A percentile compares a stretch with the other conserved stretches of the same genome.
Conservation (phyloP, 106 monocot species). For the Triglochin maritima region DNA sequence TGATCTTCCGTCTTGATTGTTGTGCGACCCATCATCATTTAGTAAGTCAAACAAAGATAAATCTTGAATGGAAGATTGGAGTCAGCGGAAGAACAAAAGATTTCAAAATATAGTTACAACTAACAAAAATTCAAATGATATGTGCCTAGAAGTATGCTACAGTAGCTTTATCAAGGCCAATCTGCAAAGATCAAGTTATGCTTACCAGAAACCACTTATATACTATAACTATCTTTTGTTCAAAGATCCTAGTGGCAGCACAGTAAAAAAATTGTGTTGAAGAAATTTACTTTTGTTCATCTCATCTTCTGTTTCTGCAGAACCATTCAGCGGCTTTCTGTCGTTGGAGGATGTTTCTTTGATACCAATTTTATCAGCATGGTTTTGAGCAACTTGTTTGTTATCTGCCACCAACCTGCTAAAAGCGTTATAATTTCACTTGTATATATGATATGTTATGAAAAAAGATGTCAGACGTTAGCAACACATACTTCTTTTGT, state of each 20-base stretch:
- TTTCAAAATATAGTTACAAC: not conserved
- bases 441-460: no score
- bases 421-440: no score
- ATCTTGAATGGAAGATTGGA: constrained; percentile 24
- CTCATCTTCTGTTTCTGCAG: no score
- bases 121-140: not conserved
- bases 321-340: not conserved
- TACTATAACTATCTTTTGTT: no score
- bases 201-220: no score
- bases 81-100: not conserved
- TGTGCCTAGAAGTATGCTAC: not conserved
- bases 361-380: constrained; percentile 1
- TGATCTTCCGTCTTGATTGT: constrained; percentile 16
- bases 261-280: no score
- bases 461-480: not conserved
- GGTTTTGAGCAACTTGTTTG: constrained; percentile 4
- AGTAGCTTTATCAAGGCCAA: not conserved
- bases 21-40: constrained; percentile 35
- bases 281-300: no score
- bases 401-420: not conserved
- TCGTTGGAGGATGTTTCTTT: constrained; percentile 1
- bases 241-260: no score
- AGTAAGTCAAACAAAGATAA: constrained; percentile 54
- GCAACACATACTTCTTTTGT: constrained; percentile 12
- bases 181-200: no score